Conservation (phyloP, 179 eudicot genomes). For the Camellia oleifera region DNA sequence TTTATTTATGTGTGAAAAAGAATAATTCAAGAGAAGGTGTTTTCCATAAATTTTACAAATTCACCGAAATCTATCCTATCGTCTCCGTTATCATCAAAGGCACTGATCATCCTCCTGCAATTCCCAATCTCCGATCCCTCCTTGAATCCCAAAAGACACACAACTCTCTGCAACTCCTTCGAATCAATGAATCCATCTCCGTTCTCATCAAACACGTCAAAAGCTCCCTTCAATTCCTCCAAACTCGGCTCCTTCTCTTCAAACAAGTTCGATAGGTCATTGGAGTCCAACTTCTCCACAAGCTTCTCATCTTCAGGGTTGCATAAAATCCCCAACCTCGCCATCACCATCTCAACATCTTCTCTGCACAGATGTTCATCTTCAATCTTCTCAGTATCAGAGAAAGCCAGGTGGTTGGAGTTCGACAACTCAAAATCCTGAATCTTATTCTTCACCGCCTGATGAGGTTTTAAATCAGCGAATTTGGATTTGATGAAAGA, state of each 20-base stretch:
- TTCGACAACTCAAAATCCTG: not conserved
- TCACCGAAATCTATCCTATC: slow-evolving; percentile 49
- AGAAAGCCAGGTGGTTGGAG: not conserved
- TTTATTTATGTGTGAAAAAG: not conserved
- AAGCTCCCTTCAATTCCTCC: slow-evolving; percentile 68
- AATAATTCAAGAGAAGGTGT: slow-evolving; percentile 12
- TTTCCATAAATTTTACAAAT: slow-evolving; percentile 33
- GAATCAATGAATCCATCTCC: slow-evolving; percentile 76
- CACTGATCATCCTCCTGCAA: slow-evolving; percentile 45
- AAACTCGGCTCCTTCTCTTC: slow-evolving; percentile 62
- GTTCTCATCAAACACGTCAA: slow-evolving; percentile 75
- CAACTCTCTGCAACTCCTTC: slow-evolving; percentile 46
- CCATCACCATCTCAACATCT: slow-evolving; percentile 45
- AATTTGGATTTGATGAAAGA: not conserved
- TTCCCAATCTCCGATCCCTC: slow-evolving; percentile 35
- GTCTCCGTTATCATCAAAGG: slow-evolving; percentile 40
- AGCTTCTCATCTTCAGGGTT: slow-evolving; percentile 27
- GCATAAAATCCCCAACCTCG: slow-evolving; percentile 46
- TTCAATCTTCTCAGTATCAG: not conserved
- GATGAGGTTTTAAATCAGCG: not conserved
- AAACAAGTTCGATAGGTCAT: slow-evolving; percentile 42
- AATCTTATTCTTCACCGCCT: not conserved
- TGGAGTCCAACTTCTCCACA: slow-evolving; percentile 19
- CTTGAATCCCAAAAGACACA: slow-evolving; percentile 41
- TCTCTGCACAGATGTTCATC: not conserved